Conservation (phyloP, 345 rosid species). For the Murraya koenigii region DNA sequence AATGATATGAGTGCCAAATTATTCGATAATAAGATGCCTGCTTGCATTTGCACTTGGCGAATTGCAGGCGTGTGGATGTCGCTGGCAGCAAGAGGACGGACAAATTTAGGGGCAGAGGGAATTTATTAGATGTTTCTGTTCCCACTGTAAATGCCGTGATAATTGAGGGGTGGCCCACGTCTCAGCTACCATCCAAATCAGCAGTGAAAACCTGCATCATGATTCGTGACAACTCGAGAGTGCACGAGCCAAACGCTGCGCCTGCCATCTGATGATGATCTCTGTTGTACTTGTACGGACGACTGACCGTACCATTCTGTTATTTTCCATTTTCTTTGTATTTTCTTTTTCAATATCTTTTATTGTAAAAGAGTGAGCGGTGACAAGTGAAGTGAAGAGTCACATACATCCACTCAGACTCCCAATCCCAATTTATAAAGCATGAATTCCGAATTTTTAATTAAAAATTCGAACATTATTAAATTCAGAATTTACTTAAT, state of each 20-base stretch:
- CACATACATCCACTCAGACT: too few species aligned
- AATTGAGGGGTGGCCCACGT: slow-evolving; percentile 8
- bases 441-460: too few species aligned
- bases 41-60: not conserved
- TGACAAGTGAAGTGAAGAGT: too few species aligned
- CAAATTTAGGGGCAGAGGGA: slow-evolving; percentile 8
- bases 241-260: slow-evolving; percentile 29
- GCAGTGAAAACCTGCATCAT: not conserved
- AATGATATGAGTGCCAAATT: not conserved
- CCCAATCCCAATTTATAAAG: too few species aligned
- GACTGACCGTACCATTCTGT: not conserved
- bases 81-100: not conserved
- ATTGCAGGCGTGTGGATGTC: not conserved
- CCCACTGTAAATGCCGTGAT: not conserved
- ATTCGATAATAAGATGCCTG: not conserved
- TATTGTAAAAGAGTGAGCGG: too few species aligned
- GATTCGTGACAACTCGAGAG: slow-evolving; percentile 23
- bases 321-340: not conserved
- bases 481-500: not conserved
- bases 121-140: slow-evolving; percentile 18
- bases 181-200: slow-evolving; percentile 6
- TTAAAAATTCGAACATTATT: too few species aligned
- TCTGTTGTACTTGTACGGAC: slow-evolving; percentile 23
- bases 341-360: not conserved
- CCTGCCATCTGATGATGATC: slow-evolving; percentile 13